A percentile compares a stretch with the other conserved stretches of the same genome.
These are phyloP conservation scores for Triangularia setosa DNA, from an alignment of 2,329 filamentous ascomycete species.

Conservation along the genomic window DNA sequence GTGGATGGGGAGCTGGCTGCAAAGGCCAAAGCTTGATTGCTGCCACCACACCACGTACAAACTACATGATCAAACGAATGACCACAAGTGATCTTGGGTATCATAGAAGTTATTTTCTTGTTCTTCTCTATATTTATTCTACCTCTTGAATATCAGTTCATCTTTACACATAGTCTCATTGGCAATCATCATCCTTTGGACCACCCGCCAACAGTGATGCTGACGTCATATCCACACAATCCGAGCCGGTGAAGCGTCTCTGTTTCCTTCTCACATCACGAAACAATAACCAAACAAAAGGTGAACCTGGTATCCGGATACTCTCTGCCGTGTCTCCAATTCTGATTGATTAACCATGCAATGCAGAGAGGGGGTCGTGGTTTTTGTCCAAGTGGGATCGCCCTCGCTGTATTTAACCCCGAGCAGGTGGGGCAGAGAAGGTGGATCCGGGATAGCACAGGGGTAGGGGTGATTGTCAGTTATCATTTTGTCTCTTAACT, in stretches of 20 bases:
- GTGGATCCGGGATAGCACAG: neutral
- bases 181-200: neutral
- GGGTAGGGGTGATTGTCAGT: neutral
- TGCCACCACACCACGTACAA: no score
- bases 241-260: neutral
- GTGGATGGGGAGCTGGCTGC: conserved; percentile 31
- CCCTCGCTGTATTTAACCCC: conserved; percentile 32
- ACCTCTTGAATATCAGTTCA: neutral
- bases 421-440: conserved; percentile 17
- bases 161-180: neutral
- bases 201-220: neutral
- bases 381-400: neutral
- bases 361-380: neutral
- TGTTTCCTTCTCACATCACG: neutral
- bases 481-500: neutral
- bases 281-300: neutral
- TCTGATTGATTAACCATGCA: neutral
- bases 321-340: neutral
- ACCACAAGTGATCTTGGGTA: neutral
- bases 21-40: conserved; percentile 29
- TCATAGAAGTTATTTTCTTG: neutral
- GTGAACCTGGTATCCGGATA: neutral
- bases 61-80: no score
- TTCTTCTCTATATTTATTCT: neutral
- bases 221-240: neutral